Evolutionary conservation across 371 early-diverging fungal genomes (phyloP), one percentile per base, ranked within the genome.

Genomic region (Rozella allomycis): DNA sequence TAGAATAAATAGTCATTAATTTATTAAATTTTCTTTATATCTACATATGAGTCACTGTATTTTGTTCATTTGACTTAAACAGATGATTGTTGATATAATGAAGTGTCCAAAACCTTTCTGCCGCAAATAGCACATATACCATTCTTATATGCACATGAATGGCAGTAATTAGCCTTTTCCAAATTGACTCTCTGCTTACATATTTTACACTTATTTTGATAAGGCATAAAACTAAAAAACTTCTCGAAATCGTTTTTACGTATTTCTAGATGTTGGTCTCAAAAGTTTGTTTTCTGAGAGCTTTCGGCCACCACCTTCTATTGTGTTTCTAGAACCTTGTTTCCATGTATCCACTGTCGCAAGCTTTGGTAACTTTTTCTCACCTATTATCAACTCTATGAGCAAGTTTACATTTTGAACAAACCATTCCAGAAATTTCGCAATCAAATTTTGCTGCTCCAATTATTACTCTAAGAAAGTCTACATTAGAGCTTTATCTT

Each of bases 101-200:
- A 58, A 9, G 60, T 59, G 49, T 76, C 72, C 4, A 73, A 39
- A 8, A 77, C 56, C 36, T 71, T 61, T 26, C 66, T 65, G 11
- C 78, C 78, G 46, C 78, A 77, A 65, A 77, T 72, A 5, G 73
- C 68, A 42, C 78, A 77, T 23, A 74, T 68, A 30, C 75, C 78
- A 33, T 67, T 60, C 41, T 74, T 71, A 34, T 72, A 71, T 2
- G 70, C 58, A 33, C 72, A 71, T 12, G 60, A 51, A 56, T 77
- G 78, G 35, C 78, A 77, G 35, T 73, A 72, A 45, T 64, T 45
- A 1, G 66, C 52, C 23, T 68, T 63, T 20, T 42, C 47, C 43
- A 73, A 73, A 46, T 68, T 60, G 0, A 73, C 67, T 40, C 63
- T 54, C 19, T 47, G 41, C 44, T 70, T 73, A 47, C 74, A 77